Evolutionary conservation across 2,329 filamentous ascomycete species (phyloP).

Genomic region (Elsinoe arachidis): DNA sequence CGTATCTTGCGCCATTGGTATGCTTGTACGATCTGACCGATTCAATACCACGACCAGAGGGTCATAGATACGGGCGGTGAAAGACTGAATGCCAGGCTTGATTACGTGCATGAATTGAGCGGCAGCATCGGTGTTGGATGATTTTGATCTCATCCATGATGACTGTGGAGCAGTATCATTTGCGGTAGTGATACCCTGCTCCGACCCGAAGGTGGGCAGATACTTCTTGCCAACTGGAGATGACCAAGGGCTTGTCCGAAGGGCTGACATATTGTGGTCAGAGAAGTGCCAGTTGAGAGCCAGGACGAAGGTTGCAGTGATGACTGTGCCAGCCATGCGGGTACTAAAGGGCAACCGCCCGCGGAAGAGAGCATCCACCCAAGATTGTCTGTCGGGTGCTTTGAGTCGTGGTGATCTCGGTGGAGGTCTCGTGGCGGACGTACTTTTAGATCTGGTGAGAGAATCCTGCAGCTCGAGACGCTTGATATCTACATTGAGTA

Average conservation of each 20-base stretch:
- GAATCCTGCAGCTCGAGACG: slow-evolving; percentile 68
- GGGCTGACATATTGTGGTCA: slow-evolving; percentile 35
- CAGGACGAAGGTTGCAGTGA: slow-evolving; percentile 63
- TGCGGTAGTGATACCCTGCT: slow-evolving; percentile 41
- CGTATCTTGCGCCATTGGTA: slow-evolving; percentile 39
- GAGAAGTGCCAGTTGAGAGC: slow-evolving; percentile 73
- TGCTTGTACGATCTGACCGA: slow-evolving; percentile 56
- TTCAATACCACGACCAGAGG: slow-evolving; percentile 65
- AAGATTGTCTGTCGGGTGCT: slow-evolving; percentile 38
- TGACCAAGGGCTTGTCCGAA: slow-evolving; percentile 9
- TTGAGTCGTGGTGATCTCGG: slow-evolving; percentile 19
- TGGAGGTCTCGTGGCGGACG: too few relatives aligned
- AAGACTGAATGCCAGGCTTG: slow-evolving; percentile 62
- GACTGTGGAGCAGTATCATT: slow-evolving; percentile 68
- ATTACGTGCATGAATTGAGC: slow-evolving; percentile 67
- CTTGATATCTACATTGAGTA: slow-evolving; percentile 70
- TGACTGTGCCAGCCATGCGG: slow-evolving; percentile 63
- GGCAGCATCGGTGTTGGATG: slow-evolving; percentile 61
- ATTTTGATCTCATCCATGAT: slow-evolving; percentile 68
- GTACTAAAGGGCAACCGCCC: slow-evolving; percentile 62
- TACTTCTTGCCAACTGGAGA: slow-evolving; percentile 14
- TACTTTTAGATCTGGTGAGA: slow-evolving; percentile 41
- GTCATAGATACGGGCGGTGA: slow-evolving; percentile 65
- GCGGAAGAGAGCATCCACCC: slow-evolving; percentile 54
- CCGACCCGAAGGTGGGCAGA: slow-evolving; percentile 12